Conservation (phyloP, 2,329 filamentous ascomycete genomes). For the Ceratocystis cubensis region DNA sequence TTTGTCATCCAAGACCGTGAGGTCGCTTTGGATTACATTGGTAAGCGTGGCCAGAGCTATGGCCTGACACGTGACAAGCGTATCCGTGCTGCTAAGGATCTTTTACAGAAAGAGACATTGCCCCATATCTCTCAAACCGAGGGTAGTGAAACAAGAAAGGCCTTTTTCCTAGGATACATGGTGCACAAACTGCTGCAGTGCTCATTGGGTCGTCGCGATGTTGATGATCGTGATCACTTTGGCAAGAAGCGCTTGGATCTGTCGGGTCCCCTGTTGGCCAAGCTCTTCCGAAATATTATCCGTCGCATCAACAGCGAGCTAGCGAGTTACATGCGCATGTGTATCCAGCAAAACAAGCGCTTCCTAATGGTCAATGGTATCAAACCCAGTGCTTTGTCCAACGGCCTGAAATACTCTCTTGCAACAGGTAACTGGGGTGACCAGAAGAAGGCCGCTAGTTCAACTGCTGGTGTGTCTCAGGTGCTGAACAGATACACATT, state of each 20-base stretch:
- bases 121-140: constrained; percentile 94
- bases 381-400: constrained; percentile 81
- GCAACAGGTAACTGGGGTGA: constrained; percentile 99
- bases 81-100: constrained; percentile 81
- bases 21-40: constrained; percentile 88
- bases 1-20: constrained; percentile 94
- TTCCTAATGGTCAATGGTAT: constrained; percentile 87
- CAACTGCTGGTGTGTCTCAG: constrained; percentile 94
- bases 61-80: constrained; percentile 73
- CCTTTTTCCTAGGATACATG: constrained; percentile 98
- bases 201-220: constrained; percentile 80
- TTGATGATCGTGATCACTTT: constrained; percentile 96
- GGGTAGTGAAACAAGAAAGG: constrained; percentile 89
- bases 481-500: constrained; percentile 97
- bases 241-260: constrained; percentile 97
- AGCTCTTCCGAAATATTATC: constrained; percentile 86
- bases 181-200: constrained; percentile 91
- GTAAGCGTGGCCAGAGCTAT: constrained; percentile 64
- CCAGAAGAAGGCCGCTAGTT: constrained; percentile 92
- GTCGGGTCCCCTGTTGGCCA: constrained; percentile 87
- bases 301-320: constrained; percentile 84
- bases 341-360: constrained; percentile 75
- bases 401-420: constrained; percentile 89
- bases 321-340: constrained; percentile 79
- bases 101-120: constrained; percentile 91